A percentile compares a stretch with the other conserved stretches of the same genome.
Conservation (phyloP, 371 early-diverging fungal genomes). For the Encephalitozoon romaleae region DNA sequence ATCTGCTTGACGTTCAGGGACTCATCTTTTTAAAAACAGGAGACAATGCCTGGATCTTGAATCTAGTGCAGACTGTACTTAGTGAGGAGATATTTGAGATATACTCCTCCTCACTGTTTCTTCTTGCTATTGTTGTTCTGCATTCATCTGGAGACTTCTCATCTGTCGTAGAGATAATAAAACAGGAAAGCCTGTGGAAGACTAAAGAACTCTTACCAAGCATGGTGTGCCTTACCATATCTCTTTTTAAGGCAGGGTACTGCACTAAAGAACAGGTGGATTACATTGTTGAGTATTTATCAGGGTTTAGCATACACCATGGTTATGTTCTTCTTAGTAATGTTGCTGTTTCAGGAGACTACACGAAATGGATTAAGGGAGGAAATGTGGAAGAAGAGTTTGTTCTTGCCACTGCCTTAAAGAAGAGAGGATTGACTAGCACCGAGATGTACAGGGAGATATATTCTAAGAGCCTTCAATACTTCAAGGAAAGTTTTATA, state of each 20-base stretch:
- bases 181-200: conserved; percentile 10
- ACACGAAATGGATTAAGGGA: neutral
- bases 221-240: conserved; percentile 16
- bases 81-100: conserved; percentile 27
- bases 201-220: conserved; percentile 10
- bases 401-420: neutral
- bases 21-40: neutral
- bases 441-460: conserved; percentile 12
- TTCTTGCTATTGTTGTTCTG: conserved; percentile 1
- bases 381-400: conserved; percentile 26
- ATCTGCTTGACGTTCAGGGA: conserved; percentile 22
- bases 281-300: conserved; percentile 18
- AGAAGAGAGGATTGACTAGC: neutral
- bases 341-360: neutral
- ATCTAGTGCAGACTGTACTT: neutral
- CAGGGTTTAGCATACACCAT: neutral
- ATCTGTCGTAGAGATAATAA: conserved; percentile 13
- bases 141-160: neutral
- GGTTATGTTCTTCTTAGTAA: neutral
- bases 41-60: neutral
- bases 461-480: neutral
- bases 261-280: conserved; percentile 10
- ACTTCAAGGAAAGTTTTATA: conserved; percentile 15
- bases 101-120: conserved; percentile 3
- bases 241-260: conserved; percentile 12